These are phyloP conservation scores for Craspedostauros australis DNA, from an alignment of 108 stramenopile genomes.

Conservation along the genomic window DNA sequence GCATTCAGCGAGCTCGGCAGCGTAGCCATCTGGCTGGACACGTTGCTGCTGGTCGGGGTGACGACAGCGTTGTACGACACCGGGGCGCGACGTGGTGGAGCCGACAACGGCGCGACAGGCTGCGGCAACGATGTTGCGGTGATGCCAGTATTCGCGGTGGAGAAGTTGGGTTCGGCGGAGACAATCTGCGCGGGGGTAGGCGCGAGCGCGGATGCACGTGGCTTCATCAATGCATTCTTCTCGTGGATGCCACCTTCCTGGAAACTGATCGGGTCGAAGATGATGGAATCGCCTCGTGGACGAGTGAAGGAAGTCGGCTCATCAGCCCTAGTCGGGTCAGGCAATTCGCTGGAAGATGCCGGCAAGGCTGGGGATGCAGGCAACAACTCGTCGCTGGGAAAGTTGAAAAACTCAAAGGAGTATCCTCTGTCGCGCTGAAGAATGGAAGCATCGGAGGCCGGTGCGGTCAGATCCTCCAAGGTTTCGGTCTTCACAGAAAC, in stretches of 20 bases:
- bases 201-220: not conserved
- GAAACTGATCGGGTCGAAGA: constrained; percentile 85
- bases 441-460: constrained; percentile 12
- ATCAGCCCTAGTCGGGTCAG: constrained; percentile 5
- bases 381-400: constrained; percentile 63
- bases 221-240: constrained; percentile 50
- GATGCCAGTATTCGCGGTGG: constrained; percentile 1
- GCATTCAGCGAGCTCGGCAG: constrained; percentile 33
- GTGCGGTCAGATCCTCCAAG: constrained; percentile 1
- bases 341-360: not conserved
- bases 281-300: constrained; percentile 86
- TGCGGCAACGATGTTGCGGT: constrained; percentile 4
- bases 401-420: constrained; percentile 85
- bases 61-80: too few relatives aligned
- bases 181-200: not conserved
- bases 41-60: too few relatives aligned
- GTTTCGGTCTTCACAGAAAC: constrained; percentile 2
- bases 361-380: constrained; percentile 24
- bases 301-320: constrained; percentile 19
- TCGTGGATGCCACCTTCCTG: constrained; percentile 88
- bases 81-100: too few relatives aligned
- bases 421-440: constrained; percentile 64
- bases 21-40: constrained; percentile 52
- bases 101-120: too few relatives aligned
- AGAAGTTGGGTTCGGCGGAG: not conserved